Evolutionary conservation across 2,329 filamentous ascomycete species (phyloP).

Genomic region (Pseudocercospora vitis): DNA sequence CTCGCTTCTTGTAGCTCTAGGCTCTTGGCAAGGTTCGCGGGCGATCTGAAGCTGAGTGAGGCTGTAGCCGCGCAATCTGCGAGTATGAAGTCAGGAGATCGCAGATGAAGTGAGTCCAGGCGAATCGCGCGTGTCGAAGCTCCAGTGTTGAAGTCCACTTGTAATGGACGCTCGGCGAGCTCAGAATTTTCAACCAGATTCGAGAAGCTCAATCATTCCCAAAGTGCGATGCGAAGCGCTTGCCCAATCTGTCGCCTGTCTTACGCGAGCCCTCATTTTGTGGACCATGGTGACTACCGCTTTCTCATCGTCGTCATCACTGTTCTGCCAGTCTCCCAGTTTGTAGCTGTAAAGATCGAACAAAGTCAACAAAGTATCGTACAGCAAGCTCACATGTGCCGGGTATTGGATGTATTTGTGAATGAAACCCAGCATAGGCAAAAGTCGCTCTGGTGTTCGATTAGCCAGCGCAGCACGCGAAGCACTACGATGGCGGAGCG

Average conservation of each 20-base stretch:
- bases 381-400: constrained; percentile 74
- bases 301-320: constrained; percentile 32
- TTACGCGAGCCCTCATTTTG: constrained; percentile 69
- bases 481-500: constrained; percentile 83
- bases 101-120: too few species aligned
- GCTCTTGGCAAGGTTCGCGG: too few species aligned
- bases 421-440: constrained; percentile 82
- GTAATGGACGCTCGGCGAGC: too few species aligned
- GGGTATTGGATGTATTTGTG: constrained; percentile 79
- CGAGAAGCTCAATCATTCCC: constrained; percentile 83
- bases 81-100: too few species aligned
- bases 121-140: too few species aligned
- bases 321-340: constrained; percentile 52
- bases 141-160: too few species aligned
- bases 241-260: constrained; percentile 75
- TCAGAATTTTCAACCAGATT: constrained; percentile 56
- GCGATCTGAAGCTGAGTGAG: too few species aligned
- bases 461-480: constrained; percentile 76
- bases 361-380: constrained; percentile 78
- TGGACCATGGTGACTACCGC: constrained; percentile 60
- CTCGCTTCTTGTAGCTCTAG: too few species aligned
- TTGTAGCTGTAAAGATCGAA: constrained; percentile 86
- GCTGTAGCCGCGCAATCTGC: too few species aligned
- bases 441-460: constrained; percentile 76
- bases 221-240: constrained; percentile 78